A percentile compares a stretch with the other conserved stretches of the same genome.
Conservation (phyloP, 2,329 filamentous ascomycete genomes). For the Apiospora rasikravindrae region DNA sequence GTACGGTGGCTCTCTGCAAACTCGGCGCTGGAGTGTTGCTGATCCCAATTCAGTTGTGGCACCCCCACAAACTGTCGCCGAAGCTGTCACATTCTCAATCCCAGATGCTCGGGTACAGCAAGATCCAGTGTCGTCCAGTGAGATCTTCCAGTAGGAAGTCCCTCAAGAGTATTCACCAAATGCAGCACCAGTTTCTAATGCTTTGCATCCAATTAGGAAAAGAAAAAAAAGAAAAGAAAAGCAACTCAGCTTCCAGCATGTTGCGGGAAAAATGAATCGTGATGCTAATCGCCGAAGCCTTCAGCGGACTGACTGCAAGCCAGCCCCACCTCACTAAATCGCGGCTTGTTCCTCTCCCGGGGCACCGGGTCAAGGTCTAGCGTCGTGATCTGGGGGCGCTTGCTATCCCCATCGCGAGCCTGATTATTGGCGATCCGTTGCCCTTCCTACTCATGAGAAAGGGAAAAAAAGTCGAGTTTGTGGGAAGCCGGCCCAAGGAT, state of each 20-base stretch:
- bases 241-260: neutral
- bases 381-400: neutral
- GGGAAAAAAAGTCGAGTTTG: neutral
- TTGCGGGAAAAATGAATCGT: neutral
- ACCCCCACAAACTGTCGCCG: neutral
- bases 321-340: neutral
- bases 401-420: neutral
- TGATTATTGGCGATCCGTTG: neutral
- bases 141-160: neutral
- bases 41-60: neutral
- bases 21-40: neutral
- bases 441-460: neutral
- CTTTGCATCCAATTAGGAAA: neutral
- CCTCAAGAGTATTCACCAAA: too few relatives aligned
- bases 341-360: slow-evolving; percentile 2
- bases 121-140: neutral
- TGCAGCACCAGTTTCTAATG: too few relatives aligned
- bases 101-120: neutral
- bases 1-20: neutral
- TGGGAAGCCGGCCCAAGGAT: neutral
- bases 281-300: neutral
- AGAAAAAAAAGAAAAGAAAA: too few relatives aligned
- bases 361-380: neutral
- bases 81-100: neutral
- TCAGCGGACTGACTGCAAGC: neutral